These are phyloP conservation scores for Syzygium oleosum DNA, from an alignment of 345 rosid genomes.

Conservation along the genomic window DNA sequence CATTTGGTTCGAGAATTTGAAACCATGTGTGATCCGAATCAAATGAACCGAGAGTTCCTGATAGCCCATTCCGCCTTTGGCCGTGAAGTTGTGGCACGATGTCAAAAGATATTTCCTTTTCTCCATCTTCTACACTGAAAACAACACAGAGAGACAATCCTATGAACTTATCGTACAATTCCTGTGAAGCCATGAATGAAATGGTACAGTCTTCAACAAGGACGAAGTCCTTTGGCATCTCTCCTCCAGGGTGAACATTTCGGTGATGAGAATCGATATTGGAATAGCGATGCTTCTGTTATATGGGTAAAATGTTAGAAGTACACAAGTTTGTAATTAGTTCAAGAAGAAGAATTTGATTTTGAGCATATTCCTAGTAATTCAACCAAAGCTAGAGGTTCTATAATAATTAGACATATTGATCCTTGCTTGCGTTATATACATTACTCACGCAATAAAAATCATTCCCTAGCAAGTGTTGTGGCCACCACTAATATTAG, in stretches of 20 bases:
- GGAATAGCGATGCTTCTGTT: background rate
- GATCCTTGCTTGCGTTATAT: background rate
- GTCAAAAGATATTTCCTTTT: background rate
- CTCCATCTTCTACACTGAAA: background rate
- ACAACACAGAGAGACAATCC: background rate
- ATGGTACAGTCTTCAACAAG: background rate
- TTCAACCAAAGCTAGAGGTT: background rate
- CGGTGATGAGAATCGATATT: background rate
- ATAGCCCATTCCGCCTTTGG: background rate
- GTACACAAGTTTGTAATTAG: background rate
- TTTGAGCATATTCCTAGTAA: background rate
- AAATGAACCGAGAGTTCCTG: background rate
- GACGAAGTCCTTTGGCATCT: background rate
- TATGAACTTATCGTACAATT: background rate
- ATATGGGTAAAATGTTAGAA: background rate
- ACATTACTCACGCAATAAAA: no score
- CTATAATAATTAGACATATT: background rate
- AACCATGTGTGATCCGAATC: background rate
- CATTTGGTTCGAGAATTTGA: background rate
- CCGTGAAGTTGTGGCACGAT: background rate
- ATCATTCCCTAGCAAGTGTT: background rate
- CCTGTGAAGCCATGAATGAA: background rate
- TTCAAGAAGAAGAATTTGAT: background rate
- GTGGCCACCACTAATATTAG: background rate
- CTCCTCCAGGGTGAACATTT: background rate